Evolutionary conservation across 1,284 basidiomycete species (phyloP), one percentile per base, ranked within the genome.

Genomic region (Bjerkandera adusta): DNA sequence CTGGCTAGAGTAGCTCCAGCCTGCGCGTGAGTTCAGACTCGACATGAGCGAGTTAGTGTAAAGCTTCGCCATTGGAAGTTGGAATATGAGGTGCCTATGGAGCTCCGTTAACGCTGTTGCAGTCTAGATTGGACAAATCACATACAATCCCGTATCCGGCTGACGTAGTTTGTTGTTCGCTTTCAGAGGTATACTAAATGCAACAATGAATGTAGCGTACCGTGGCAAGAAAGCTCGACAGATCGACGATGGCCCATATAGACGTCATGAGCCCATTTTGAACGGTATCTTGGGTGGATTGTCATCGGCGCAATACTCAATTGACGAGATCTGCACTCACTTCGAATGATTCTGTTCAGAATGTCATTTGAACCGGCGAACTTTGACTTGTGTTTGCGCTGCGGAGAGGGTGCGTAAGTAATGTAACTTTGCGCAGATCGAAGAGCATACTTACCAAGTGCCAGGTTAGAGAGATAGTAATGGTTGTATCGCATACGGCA

Each of bases 301-400:
- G 18, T 16, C 25, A 10, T 16, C 21, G 27, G 13, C 15, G n/a
- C 10, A 7, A 21, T 8, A 32, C n/a, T 20, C n/a, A 29, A 16
- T 7, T 20, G n/a, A 13, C 26, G 40, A 18, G 12, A 6, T 40
- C 6, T 15, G 13, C 1, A 61, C 68, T 39, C 50, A 75, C 74
- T 40, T 47, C 70, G 60, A 35, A 75, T 73, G 39, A 77, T 70
- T 29, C 56, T 60, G 51, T 67, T 65, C 24, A 68, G 56, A 24
- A 63, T 48, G 48, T 65, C 64, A 44, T 68, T 64, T 1, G 66
- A 65, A 7, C 54, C 52, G 22, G 57, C 53, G 36, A 64, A 65
- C 6, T 64, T 65, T 1, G 64, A 65, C 45, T 67, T 73, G 53
- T 73, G 68, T 35, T 58, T 64, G 47, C 63, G 61, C 71, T 74